A percentile compares a stretch with the other conserved stretches of the same genome.
Conservation (phyloP, 2,329 filamentous ascomycete genomes). For the Domatiomyces globalis region DNA sequence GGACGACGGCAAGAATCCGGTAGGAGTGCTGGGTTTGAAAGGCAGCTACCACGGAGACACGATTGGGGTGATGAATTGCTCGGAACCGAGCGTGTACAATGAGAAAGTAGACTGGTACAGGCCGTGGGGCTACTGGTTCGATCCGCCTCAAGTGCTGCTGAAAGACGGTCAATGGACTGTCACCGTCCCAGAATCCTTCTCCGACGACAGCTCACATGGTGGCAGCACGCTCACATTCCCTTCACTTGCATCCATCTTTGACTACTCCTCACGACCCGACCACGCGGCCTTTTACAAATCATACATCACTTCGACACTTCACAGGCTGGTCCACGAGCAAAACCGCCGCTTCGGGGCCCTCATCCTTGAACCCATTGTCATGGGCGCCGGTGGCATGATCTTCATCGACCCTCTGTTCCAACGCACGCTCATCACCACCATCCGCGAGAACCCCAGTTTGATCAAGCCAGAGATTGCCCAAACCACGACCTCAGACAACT, state of each 20-base stretch:
- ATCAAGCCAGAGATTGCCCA: slow-evolving; percentile 29
- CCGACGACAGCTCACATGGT: neutral
- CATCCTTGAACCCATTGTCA: slow-evolving; percentile 64
- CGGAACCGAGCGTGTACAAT: slow-evolving; percentile 64
- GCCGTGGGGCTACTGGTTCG: slow-evolving; percentile 66
- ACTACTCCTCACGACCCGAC: slow-evolving; percentile 38
- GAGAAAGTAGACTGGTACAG: slow-evolving; percentile 77
- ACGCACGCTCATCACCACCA: slow-evolving; percentile 50
- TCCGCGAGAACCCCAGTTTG: slow-evolving; percentile 45
- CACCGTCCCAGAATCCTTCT: slow-evolving; percentile 5
- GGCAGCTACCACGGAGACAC: slow-evolving; percentile 81
- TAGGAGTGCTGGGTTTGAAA: slow-evolving; percentile 59
- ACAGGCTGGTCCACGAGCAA: slow-evolving; percentile 37
- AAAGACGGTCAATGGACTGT: slow-evolving; percentile 47
- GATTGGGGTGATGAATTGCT: slow-evolving; percentile 75
- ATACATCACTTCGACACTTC: slow-evolving; percentile 45
- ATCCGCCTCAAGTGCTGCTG: slow-evolving; percentile 60
- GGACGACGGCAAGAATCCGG: slow-evolving; percentile 37
- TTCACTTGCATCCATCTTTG: slow-evolving; percentile 45
- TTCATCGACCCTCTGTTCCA: slow-evolving; percentile 78
- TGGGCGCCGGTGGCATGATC: slow-evolving; percentile 73
- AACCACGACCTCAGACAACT: slow-evolving; percentile 2
- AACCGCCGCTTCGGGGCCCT: slow-evolving; percentile 60
- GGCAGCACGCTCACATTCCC: slow-evolving; percentile 27
- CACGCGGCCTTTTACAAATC: slow-evolving; percentile 41